These are phyloP conservation scores for Paxillus rubicundulus DNA, from an alignment of 768 basidiomycete species.

Conservation along the genomic window DNA sequence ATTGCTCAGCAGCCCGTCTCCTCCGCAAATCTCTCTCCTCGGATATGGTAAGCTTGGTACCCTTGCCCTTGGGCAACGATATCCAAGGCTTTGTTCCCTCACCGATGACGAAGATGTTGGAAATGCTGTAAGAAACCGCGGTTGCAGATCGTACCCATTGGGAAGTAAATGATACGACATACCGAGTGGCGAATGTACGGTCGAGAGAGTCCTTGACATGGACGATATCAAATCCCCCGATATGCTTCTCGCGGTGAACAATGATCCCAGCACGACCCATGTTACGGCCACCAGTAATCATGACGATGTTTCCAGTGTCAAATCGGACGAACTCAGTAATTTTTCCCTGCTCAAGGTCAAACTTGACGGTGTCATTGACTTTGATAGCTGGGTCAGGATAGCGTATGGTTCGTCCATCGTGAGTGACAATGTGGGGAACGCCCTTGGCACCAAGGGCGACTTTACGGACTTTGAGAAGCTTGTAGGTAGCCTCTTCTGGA, in stretches of 20 bases:
- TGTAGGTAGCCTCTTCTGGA: conserved; percentile 93
- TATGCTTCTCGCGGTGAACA: conserved; percentile 93
- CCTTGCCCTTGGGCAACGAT: conserved; percentile 96
- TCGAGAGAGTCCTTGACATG: conserved; percentile 96
- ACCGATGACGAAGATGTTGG: conserved; percentile 98
- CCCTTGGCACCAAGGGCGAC: conserved; percentile 91
- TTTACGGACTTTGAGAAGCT: conserved; percentile 91
- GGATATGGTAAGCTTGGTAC: conserved; percentile 94
- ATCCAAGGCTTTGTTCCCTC: conserved; percentile 95
- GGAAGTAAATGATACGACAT: conserved; percentile 26
- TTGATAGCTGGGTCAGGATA: conserved; percentile 96
- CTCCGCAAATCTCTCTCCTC: conserved; percentile 94
- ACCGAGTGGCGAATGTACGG: conserved; percentile 97
- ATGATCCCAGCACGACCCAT: conserved; percentile 98
- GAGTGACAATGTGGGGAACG: conserved; percentile 96
- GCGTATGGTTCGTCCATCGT: conserved; percentile 99
- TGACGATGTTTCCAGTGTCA: conserved; percentile 95
- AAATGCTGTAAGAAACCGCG: conserved; percentile 53
- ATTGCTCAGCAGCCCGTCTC: conserved; percentile 73
- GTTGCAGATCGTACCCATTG: background rate
- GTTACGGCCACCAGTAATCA: conserved; percentile 99
- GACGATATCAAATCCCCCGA: conserved; percentile 98
- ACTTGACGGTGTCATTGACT: conserved; percentile 98
- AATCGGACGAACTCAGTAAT: conserved; percentile 92
- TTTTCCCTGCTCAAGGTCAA: conserved; percentile 92